Conservation (phyloP, 129 eudicot species). For the Deinandra increscens region DNA sequence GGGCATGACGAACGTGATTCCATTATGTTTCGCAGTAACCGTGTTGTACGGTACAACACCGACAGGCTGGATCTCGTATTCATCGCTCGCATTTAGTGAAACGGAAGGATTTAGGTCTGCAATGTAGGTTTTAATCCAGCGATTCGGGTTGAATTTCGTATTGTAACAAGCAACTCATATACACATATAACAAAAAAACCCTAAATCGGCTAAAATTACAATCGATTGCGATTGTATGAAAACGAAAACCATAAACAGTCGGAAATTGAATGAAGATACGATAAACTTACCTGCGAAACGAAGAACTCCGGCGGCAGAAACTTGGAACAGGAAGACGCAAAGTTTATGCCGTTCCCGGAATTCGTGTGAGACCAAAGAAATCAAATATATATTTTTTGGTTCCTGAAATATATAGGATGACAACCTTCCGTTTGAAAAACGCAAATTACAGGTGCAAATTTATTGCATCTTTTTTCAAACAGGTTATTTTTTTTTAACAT, state of each 20-base stretch:
- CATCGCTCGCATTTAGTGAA: constrained; percentile 11
- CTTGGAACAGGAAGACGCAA: constrained; percentile 20
- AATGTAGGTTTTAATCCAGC: constrained; percentile 23
- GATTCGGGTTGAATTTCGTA: background rate
- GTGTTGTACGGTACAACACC: constrained; percentile 37
- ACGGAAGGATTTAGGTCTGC: background rate
- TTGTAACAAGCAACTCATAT: background rate
- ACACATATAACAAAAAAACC: background rate
- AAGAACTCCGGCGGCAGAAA: constrained; percentile 26
- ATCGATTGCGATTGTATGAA: constrained; percentile 15
- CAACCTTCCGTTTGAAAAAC: background rate
- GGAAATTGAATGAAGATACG: constrained; percentile 1
- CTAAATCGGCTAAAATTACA: constrained; percentile 3
- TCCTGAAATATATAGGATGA: constrained; percentile 19
- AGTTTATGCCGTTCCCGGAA: constrained; percentile 28
- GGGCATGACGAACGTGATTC: constrained; percentile 30
- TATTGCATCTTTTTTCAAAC: background rate
- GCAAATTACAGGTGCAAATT: constrained; percentile 14
- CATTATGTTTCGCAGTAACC: background rate
- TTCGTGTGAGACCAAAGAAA: constrained; percentile 4
- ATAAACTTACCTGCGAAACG: constrained; percentile 4
- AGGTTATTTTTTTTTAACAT: too few relatives aligned
- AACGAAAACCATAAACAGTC: background rate
- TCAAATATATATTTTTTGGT: background rate
- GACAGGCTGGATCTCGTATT: constrained; percentile 22